Evolutionary conservation across 2,329 filamentous ascomycete species (phyloP), one percentile per base, ranked within the genome.

Genomic region (Fusarium euwallaceae): DNA sequence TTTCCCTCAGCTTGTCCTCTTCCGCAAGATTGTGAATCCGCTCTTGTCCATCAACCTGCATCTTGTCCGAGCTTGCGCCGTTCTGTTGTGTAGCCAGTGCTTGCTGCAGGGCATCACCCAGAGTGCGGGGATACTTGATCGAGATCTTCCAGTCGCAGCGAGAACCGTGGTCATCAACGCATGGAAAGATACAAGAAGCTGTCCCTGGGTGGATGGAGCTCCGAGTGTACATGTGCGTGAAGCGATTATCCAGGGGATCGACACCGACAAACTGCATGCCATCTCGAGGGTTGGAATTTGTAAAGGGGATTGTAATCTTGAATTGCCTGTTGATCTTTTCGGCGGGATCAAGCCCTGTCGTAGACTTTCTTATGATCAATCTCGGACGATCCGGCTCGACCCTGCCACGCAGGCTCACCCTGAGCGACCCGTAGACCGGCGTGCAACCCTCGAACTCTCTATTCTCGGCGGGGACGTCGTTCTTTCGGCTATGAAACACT

Each of bases 181-280:
- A 98, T 1, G 97, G 97, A 78, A 99, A 99, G 29, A 98, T 91
- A 76, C 93, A 95, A 56, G 92, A 96, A 1, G 95, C 92, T 20
- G 91, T 92, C 34, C 95, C 95, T 0, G 95, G 91, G 71, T 94
- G 92, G 48, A 93, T 86, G 3, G 92, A 93, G 79, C 96, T 95
- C 45, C 92, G 92, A 1, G 96, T 97, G 82, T 97, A 99, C 59
- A 94, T 92, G 84, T 99, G 96, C 0, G 97, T 95, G 81, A 95
- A 99, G 71, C 95, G 90, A 66, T 88, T 87, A 81, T 98, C 96
- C 61, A 92, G 90, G 66, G 92, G 91, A 53, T 95, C 92, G 41
- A 97, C 89, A 5, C 97, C 95, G 17, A 97, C 94, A 83, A 98
- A 99, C 70, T 98, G 95, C 67, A 98, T 83, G 24, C 95, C 96